These are phyloP conservation scores for Yarrowia sp. DNA, from an alignment of 805 yeast genomes.

Conservation along the genomic window DNA sequence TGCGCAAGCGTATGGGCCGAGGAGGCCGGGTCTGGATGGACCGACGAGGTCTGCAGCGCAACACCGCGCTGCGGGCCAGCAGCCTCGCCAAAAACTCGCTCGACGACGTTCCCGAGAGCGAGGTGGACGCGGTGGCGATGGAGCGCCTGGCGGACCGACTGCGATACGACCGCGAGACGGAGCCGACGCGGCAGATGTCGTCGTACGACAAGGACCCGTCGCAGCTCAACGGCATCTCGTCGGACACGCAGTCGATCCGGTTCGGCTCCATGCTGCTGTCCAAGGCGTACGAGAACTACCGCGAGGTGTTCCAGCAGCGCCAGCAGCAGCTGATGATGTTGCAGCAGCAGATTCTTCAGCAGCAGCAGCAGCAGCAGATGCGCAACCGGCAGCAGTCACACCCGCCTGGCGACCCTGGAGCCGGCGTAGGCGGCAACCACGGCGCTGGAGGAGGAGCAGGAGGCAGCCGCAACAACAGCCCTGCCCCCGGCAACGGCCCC, in stretches of 20 bases:
- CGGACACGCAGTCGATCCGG: constrained; percentile 83
- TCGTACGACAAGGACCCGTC: constrained; percentile 79
- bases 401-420: constrained; percentile 21
- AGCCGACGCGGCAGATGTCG: constrained; percentile 43
- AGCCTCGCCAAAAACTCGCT: constrained; percentile 9
- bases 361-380: constrained; percentile 39
- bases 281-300: constrained; percentile 75
- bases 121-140: constrained; percentile 37
- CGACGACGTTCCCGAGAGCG: constrained; percentile 38
- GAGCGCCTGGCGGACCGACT: constrained; percentile 58
- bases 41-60: constrained; percentile 55
- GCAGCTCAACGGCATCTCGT: constrained; percentile 72
- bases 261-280: constrained; percentile 89
- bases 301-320: constrained; percentile 73
- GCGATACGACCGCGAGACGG: constrained; percentile 61
- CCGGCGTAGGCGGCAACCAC: neutral
- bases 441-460: neutral
- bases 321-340: constrained; percentile 50
- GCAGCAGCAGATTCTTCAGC: constrained; percentile 43
- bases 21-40: constrained; percentile 70
- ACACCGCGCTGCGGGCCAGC: constrained; percentile 25
- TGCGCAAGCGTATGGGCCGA: constrained; percentile 76
- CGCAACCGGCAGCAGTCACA: constrained; percentile 19
- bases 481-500: constrained; percentile 18
- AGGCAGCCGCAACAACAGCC: constrained; percentile 23